Conservation (phyloP, 805 yeast species). For the Metschnikowia reukaufii region DNA sequence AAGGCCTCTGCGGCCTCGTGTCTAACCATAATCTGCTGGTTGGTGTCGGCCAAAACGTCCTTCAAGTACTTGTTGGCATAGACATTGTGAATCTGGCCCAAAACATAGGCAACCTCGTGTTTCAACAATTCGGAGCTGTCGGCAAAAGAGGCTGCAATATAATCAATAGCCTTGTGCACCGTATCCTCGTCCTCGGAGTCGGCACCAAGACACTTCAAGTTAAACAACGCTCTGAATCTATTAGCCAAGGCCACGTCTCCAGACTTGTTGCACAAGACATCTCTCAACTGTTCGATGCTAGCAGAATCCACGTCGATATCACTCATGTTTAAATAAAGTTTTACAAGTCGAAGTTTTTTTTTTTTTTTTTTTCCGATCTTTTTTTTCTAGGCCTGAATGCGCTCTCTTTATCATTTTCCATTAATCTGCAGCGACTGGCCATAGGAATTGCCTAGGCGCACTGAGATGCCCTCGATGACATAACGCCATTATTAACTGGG, state of each 20-base stretch:
- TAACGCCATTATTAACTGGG: neutral
- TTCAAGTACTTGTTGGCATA: slow-evolving; percentile 75
- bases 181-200: slow-evolving; percentile 55
- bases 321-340: slow-evolving; percentile 22
- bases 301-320: slow-evolving; percentile 42
- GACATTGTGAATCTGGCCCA: slow-evolving; percentile 91
- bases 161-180: slow-evolving; percentile 70
- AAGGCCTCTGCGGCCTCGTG: slow-evolving; percentile 99
- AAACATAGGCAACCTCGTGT: slow-evolving; percentile 96
- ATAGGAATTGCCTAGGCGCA: slow-evolving; percentile 8
- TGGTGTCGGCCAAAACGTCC: slow-evolving; percentile 59
- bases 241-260: slow-evolving; percentile 77
- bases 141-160: slow-evolving; percentile 79
- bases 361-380: neutral
- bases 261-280: slow-evolving; percentile 59
- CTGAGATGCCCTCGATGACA: slow-evolving; percentile 10
- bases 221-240: slow-evolving; percentile 93
- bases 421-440: slow-evolving; percentile 5
- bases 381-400: slow-evolving; percentile 5
- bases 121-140: slow-evolving; percentile 87
- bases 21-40: slow-evolving; percentile 93
- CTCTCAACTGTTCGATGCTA: slow-evolving; percentile 66
- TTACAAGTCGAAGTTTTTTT: neutral
- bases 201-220: slow-evolving; percentile 80
- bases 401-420: slow-evolving; percentile 15